Evolutionary conservation across 805 yeast species (phyloP).

Genomic region (Kurtzmaniella fragi): DNA sequence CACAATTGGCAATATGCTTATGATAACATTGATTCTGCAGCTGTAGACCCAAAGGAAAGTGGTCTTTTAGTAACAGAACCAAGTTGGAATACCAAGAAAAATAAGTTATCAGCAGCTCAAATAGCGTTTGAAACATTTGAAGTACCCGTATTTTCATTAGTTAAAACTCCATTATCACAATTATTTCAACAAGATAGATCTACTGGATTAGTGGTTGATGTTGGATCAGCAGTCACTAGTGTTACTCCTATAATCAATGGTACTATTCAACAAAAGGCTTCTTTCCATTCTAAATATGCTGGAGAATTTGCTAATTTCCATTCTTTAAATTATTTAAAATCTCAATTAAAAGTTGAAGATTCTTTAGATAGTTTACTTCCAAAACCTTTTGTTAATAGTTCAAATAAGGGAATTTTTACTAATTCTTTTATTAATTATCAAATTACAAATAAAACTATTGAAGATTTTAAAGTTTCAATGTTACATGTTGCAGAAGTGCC

Average conservation of each 20-base stretch:
- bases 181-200: constrained; percentile 75
- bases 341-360: constrained; percentile 8
- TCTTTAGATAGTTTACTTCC: constrained; percentile 13
- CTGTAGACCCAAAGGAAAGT: constrained; percentile 49
- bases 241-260: constrained; percentile 82
- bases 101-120: constrained; percentile 55
- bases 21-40: constrained; percentile 37
- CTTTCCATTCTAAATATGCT: constrained; percentile 65
- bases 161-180: constrained; percentile 73
- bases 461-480: constrained; percentile 32
- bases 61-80: constrained; percentile 66
- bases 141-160: constrained; percentile 73
- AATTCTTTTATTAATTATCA: constrained; percentile 33
- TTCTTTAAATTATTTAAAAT: constrained; percentile 41
- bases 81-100: constrained; percentile 62
- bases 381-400: constrained; percentile 2
- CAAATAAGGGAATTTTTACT: constrained; percentile 6
- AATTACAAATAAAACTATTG: constrained; percentile 28
- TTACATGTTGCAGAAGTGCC: constrained; percentile 20
- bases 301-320: constrained; percentile 80
- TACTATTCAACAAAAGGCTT: constrained; percentile 58
- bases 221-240: constrained; percentile 65
- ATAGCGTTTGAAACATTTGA: constrained; percentile 69
- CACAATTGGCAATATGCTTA: constrained; percentile 67
- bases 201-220: constrained; percentile 73